Base-by-base conservation (phyloP, 176 grass and related monocot genomes). In the Musa schizocarpa region DNA sequence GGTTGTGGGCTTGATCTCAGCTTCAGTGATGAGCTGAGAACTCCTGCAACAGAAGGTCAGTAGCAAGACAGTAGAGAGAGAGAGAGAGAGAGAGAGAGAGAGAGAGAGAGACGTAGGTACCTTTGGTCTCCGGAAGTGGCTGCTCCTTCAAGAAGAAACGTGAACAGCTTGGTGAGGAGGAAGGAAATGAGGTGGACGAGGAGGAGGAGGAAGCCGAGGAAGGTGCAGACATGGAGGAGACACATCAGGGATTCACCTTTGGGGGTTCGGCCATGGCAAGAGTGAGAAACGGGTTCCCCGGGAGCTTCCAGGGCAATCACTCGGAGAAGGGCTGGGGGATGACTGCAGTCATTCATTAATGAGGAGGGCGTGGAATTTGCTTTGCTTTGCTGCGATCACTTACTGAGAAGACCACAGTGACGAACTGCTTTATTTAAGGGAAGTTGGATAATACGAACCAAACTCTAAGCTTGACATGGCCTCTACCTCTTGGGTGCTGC, bases 111-210 rank as follows among this genome's bases (percentile, higher is more conserved):
- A 67, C 50, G 55, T 8, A 13, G 1, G 51, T 70, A 89, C 89
- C 82, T 75, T 58, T 80, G 51, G 2, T 13, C 51, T 12, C 63
- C 27, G 63, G 70, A 43, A 55, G 72, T 74, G 34, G 79, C 59
- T 64, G 67, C 70, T 64, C 76, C 52, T 72, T 5, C 11, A 72
- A 78, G 63, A 0, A 93, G 80, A 74, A 72, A 63, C 0, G 23
- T 66, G 81, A 91, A 80, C 73, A 99, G 19, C 81, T 94, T 99
- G 80, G 61, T 79, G 77, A 94, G 73, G 91, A 91, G 84, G 84
- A 94, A 72, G 51, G 68, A 70, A 9, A 81, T 16, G 75, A 99
- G 78, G 83, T 94, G 87, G 74, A 21, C 25, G 82, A 90, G 0
- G 81, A 90, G 79, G 2, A 97, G 83, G 20, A 85, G 75, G 8